Percentiles rank a stretch among this genome's conserved stretches.
These are phyloP conservation scores for Przewalskia tangutica DNA, from an alignment of 257 asterid species.

Conservation along the genomic window DNA sequence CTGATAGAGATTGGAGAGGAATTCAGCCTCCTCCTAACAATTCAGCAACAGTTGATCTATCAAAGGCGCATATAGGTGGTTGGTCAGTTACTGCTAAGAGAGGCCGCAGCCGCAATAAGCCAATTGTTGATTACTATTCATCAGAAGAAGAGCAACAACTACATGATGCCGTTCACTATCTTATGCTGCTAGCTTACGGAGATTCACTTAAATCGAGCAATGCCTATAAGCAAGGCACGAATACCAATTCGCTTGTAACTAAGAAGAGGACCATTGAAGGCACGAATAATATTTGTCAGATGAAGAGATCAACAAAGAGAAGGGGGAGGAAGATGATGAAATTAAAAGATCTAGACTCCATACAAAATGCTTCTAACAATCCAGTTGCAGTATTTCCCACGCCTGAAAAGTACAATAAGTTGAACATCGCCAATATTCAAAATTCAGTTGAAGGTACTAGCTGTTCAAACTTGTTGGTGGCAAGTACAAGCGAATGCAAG, in stretches of 20 bases:
- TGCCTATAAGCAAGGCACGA: neutral
- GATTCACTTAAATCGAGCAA: neutral
- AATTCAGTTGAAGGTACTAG: conserved; percentile 3
- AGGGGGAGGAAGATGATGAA: conserved; percentile 27
- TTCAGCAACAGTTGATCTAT: conserved; percentile 10
- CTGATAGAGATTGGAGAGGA: conserved; percentile 53
- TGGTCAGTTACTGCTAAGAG: conserved; percentile 53
- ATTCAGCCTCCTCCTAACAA: conserved; percentile 20
- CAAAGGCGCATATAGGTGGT: conserved; percentile 3
- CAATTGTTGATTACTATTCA: neutral
- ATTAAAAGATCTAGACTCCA: conserved; percentile 19
- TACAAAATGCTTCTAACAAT: conserved; percentile 2
- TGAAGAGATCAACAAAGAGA: conserved; percentile 8
- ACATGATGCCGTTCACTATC: conserved; percentile 21
- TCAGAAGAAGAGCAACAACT: conserved; percentile 12
- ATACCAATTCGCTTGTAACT: no score
- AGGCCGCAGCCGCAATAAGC: conserved; percentile 48
- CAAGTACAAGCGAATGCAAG: neutral
- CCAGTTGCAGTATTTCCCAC: neutral
- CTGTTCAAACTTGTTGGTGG: conserved; percentile 1
- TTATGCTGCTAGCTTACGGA: conserved; percentile 34
- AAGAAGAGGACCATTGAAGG: neutral
- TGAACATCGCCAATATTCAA: conserved; percentile 6
- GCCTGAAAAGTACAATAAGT: conserved; percentile 21
- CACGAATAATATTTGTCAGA: no score